These are phyloP conservation scores for Blastocystis sp. DNA, from an alignment of 352 stramenopile genomes.

Conservation along the genomic window DNA sequence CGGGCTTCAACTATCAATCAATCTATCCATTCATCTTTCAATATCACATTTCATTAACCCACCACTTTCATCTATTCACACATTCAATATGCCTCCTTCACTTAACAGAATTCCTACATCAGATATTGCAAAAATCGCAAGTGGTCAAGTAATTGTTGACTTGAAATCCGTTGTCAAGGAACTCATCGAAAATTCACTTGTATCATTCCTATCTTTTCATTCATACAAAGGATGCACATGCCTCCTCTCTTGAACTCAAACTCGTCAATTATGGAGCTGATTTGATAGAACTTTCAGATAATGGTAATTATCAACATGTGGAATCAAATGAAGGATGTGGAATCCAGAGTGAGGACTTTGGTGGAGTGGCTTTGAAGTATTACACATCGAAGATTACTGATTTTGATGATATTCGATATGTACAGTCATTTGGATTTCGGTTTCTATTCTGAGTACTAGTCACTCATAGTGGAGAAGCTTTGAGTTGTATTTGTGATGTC, in stretches of 20 bases:
- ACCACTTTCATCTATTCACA: constrained; percentile 31
- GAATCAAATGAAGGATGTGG: constrained; percentile 66
- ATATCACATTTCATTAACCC: background rate
- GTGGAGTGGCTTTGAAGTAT: constrained; percentile 79
- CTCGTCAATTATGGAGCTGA: constrained; percentile 82
- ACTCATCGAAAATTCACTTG: constrained; percentile 84
- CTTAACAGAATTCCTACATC: constrained; percentile 10
- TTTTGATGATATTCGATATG: constrained; percentile 84
- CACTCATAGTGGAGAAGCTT: constrained; percentile 77
- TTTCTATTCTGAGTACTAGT: constrained; percentile 40
- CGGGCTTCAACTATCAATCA: constrained; percentile 63
- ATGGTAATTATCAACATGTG: constrained; percentile 69
- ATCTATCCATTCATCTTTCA: constrained; percentile 64
- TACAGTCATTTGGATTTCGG: constrained; percentile 85
- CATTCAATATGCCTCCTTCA: background rate
- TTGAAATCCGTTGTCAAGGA: constrained; percentile 90
- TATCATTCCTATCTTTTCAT: background rate
- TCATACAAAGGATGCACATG: constrained; percentile 72
- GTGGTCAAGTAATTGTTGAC: constrained; percentile 86
- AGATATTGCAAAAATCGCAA: constrained; percentile 67
- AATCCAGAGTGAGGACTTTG: constrained; percentile 74
- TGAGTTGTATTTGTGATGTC: constrained; percentile 87
- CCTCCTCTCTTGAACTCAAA: constrained; percentile 73
- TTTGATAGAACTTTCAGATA: constrained; percentile 87
- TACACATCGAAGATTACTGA: constrained; percentile 87